Base-by-base conservation (phyloP, 2,329 filamentous ascomycete species). In the Aspergillus glaucus region DNA sequence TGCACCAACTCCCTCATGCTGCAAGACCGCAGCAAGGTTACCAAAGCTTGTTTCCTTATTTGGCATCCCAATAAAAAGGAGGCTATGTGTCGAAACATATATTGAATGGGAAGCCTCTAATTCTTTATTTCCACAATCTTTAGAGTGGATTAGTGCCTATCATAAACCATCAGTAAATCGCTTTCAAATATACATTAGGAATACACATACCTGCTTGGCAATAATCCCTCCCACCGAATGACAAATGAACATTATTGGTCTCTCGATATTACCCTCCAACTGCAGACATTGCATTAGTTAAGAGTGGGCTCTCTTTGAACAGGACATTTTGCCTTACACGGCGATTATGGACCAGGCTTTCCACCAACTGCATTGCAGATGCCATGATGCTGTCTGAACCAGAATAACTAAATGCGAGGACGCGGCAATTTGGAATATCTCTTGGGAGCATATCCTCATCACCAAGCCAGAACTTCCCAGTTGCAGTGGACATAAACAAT, bases 1-100 rank as follows among this genome's bases (percentile, higher is more conserved):
- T 85, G 64, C 0, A 77, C 76, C 8, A 78, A 54, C 32, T 67
- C 57, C 60, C 3, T 68, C 49, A 46, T 65, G 66, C 45, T 61
- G 58, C 4, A 54, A 32, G n/a, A 36, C 50, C 26, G 43, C 39
- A 26, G 47, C 21, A 19, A 67, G 50, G 19, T 52, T 52, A 30
- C 67, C 63, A 59, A 67, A 69, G 32, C 50, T 57, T n/a, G 64
- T 61, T n/a, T 67, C 66, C 42, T 63, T 53, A 45, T 70, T 67
- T 12, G 68, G 68, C 4, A 65, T 71, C 21, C 65, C 66, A 43
- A 69, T 63, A 53, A 70, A 70, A 12, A 71, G 49, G 26, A 70
- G 61, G 14, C 49, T 64, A 50, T 62, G 67, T 39, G 69, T 71
- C 44, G 59, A 26, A 26, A 26, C 24, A 26, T 68, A 42, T n/a